Base-by-base conservation (phyloP, 2,329 filamentous ascomycete species). In the Penicillium brasilianum region DNA sequence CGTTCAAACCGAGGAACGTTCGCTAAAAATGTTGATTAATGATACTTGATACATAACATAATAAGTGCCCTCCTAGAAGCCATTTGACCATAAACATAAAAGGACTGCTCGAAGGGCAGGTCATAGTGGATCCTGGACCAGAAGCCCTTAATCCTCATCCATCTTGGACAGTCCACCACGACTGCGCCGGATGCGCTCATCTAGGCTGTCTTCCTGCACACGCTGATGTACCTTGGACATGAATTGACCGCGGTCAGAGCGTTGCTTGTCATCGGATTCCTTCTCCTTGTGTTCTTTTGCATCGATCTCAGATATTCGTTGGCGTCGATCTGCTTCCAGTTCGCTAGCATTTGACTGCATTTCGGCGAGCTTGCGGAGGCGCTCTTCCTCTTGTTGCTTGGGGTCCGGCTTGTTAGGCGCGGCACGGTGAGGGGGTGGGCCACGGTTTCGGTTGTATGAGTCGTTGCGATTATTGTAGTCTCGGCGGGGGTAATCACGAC, bases 281-380 rank as follows among this genome's bases (percentile, higher is more conserved):
- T 84, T 82, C 48, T 87, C 85, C 18, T 80, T 80, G 52, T 85
- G 83, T 67, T 96, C 92, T 62, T 83, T 83, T 64, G 87, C 85
- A 25, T 86, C 87, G 18, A 93, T 78, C 1, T 87, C 86, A 0
- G 86, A 85, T 10, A 96, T 80, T 25, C 92, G 85, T 61, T 85
- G 83, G 65, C 86, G 85, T 34, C 92, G 87, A 67, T 90, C 88
- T n/a, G 81, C 73, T 68, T 94, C 90, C 51, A 96, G 80, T 11
- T 89, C 86, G 1, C 82, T 83, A 4, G 90, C 90, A 30, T 87
- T 88, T 18, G 84, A 84, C 73, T 91, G 89, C 90, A 93, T 92
- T 9, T 87, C 88, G 16, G 88, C 89, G 18, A 92, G 77, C 72
- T 87, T 91, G 25, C 71, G 69, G 37, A 66, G 65, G 25, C 73